A percentile compares a stretch with the other conserved stretches of the same genome.
phyloP scores from a whole-genome alignment of 352 stramenopile genomes.

The Phytophthora parvispora region DNA sequence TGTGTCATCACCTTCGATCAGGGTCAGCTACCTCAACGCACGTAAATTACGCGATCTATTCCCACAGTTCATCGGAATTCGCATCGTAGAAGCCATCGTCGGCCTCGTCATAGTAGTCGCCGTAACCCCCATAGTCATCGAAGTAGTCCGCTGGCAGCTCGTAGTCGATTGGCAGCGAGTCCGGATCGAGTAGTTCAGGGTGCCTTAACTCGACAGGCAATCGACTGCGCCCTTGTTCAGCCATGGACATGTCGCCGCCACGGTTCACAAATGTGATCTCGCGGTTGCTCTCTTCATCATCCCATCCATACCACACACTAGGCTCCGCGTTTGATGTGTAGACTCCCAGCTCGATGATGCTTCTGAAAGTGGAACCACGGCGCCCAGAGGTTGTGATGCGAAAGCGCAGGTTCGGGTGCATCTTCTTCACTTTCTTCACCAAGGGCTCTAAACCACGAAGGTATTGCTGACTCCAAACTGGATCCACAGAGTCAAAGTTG shows the following conservation, averaged over 20 bases:
- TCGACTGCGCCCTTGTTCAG: conserved; percentile 7
- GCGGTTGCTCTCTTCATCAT: conserved; percentile 37
- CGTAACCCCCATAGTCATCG: conserved; percentile 29
- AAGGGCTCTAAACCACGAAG: conserved; percentile 32
- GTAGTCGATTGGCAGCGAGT: conserved; percentile 49
- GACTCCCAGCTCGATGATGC: conserved; percentile 49
- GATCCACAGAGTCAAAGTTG: conserved; percentile 33
- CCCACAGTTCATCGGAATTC: conserved; percentile 31
- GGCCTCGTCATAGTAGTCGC: conserved; percentile 18
- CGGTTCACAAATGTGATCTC: conserved; percentile 38
- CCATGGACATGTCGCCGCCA: not conserved
- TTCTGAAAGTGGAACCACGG: conserved; percentile 26
- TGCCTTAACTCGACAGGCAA: conserved; percentile 30
- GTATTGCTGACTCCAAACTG: conserved; percentile 48
- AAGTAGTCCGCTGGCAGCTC: conserved; percentile 45
- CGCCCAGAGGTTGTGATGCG: conserved; percentile 40
- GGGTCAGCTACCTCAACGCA: not conserved
- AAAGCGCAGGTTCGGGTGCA: conserved; percentile 41
- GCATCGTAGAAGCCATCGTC: conserved; percentile 32
- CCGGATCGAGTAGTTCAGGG: conserved; percentile 38
- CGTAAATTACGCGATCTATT: not conserved
- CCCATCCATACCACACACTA: conserved; percentile 53
- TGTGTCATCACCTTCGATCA: too few species aligned
- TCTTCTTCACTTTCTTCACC: conserved; percentile 35
- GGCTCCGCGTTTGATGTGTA: conserved; percentile 43